Evolutionary conservation across 129 eudicot species (phyloP), one percentile per base, ranked within the genome.

Genomic region (Artemisia tridentata): DNA sequence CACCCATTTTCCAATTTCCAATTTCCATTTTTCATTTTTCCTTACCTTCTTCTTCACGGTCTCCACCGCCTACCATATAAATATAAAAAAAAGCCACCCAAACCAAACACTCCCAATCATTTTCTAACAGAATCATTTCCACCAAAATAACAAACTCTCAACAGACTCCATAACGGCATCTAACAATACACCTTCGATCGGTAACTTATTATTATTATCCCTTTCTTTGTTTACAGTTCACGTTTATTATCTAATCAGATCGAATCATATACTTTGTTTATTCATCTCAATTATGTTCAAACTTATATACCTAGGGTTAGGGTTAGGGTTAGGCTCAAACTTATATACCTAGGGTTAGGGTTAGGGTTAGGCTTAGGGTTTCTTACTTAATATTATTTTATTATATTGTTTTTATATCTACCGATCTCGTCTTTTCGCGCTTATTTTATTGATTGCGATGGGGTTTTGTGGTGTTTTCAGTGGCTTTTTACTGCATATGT

Each of bases 401-500:
- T 20, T 31, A 13, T 20, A 59, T 12, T 11, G n/a, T 60, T 9
- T 60, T 13, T 76, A 60, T 60, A 47, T 65, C n/a, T 41, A 55
- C 57, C 77, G 85, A 84, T 87, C 85, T 77, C 58, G 19, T 79
- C 61, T 57, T 27, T 20, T 12, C 2, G 38, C 25, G 56, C 10
- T 63, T 11, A 56, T 65, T 45, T 13, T 80, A 25, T 45, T 77
- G 25, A 80, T 73, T 54, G 62, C 75, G 19, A 84, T 86, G 89
- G 81, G 83, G 71, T 65, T 85, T 83, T 81, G 87, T 65, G 83
- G 82, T 14, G 84, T 27, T 80, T 82, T 86, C n/a, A 74, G 89
- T 84, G 76, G 96, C 47, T 87, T 86, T 67, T 77, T 93, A 80
- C 86, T 83, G 85, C 88, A 83, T 84, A 85, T 93, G 97, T 88